These are phyloP conservation scores for Axilococcus clingmanii DNA, from an alignment of 139 green algal species.

Conservation along the genomic window DNA sequence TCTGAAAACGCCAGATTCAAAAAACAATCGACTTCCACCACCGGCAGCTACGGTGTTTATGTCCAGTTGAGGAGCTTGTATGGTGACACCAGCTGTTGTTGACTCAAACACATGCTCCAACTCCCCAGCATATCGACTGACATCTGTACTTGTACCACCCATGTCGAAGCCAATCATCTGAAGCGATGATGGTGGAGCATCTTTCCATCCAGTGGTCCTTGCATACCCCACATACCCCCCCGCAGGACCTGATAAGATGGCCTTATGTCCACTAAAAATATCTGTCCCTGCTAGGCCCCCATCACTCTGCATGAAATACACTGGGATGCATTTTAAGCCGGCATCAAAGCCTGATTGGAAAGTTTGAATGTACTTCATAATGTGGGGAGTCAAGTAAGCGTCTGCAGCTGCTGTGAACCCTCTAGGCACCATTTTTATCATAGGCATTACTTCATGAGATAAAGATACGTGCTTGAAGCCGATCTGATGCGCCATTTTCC, in stretches of 20 bases:
- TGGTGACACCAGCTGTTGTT: conserved; percentile 75
- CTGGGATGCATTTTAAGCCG: conserved; percentile 52
- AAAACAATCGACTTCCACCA: conserved; percentile 76
- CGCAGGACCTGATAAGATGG: conserved; percentile 88
- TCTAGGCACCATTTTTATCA: conserved; percentile 95
- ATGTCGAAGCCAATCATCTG: conserved; percentile 98
- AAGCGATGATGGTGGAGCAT: conserved; percentile 1
- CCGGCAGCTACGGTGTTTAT: conserved; percentile 98
- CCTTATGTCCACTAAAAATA: conserved; percentile 82
- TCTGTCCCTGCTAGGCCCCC: conserved; percentile 65
- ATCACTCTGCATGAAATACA: conserved; percentile 71
- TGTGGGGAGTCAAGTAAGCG: conserved; percentile 91
- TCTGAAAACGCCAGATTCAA: conserved; percentile 42
- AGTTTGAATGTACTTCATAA: conserved; percentile 64
- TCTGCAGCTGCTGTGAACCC: conserved; percentile 93
- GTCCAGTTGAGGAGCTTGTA: conserved; percentile 89
- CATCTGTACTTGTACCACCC: conserved; percentile 85
- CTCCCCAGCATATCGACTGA: conserved; percentile 75
- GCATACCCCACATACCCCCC: conserved; percentile 87
- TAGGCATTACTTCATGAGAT: conserved; percentile 77
- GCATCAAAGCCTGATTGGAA: conserved; percentile 81
- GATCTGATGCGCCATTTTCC: conserved; percentile 50
- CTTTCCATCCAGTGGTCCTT: conserved; percentile 61
- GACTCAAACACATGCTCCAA: conserved; percentile 93
- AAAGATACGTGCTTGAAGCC: conserved; percentile 69